A percentile compares a stretch with the other conserved stretches of the same genome.
Evolutionary conservation across 192 early-diverging fungal species (phyloP).

Genomic region (Funneliformis geosporum): DNA sequence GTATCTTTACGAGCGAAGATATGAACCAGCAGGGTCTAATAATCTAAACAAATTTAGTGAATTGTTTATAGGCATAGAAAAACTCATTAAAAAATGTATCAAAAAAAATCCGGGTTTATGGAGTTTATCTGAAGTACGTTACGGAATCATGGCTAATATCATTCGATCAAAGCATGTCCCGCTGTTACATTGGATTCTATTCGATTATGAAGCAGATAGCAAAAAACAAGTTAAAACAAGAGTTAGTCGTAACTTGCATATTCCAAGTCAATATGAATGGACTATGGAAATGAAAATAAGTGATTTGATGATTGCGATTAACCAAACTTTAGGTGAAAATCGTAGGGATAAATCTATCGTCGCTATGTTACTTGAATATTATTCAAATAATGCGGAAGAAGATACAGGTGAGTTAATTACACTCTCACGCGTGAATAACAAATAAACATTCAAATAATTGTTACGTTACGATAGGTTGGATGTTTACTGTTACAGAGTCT

Average conservation of each 20-base stretch:
- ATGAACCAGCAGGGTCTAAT: background rate
- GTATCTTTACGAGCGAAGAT: background rate
- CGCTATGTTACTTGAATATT: background rate
- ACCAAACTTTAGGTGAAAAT: background rate
- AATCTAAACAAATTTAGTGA: background rate
- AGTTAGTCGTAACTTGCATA: background rate
- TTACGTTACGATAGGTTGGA: background rate
- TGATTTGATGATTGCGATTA: background rate
- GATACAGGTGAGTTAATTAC: background rate
- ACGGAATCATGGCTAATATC: background rate
- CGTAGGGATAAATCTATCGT: background rate
- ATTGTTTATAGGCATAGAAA: background rate
- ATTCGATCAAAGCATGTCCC: background rate
- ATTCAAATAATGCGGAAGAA: background rate
- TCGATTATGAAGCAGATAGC: background rate
- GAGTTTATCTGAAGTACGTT: background rate
- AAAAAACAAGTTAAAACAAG: background rate
- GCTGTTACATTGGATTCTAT: background rate
- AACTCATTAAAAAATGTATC: background rate
- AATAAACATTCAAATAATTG: too few species aligned
- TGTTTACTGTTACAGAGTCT: background rate
- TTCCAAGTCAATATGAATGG: background rate
- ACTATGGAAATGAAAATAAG: background rate
- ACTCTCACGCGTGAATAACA: too few species aligned
- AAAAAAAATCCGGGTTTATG: background rate